A percentile compares a stretch with the other conserved stretches of the same genome.
These are phyloP conservation scores for Byssoonygena ceratinophila DNA, from an alignment of 2,329 filamentous ascomycete species.

Conservation along the genomic window DNA sequence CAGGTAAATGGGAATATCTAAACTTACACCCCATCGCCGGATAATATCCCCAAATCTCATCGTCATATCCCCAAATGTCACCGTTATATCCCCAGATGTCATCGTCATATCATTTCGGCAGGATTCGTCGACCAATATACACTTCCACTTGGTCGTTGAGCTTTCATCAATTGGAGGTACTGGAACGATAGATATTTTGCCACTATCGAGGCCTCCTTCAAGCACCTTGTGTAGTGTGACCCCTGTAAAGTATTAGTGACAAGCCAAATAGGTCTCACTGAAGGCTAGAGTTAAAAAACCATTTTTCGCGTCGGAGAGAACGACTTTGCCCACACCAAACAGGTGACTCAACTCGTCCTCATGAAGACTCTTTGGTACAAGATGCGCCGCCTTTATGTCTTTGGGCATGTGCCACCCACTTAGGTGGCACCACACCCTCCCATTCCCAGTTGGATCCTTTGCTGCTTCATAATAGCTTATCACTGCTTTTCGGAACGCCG, in stretches of 20 bases:
- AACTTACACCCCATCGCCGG: conserved; percentile 7
- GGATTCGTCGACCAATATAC: conserved; percentile 14
- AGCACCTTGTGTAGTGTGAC: conserved; percentile 12
- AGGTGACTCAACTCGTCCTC: conserved; percentile 16
- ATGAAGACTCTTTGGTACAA: conserved; percentile 17
- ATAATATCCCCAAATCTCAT: conserved; percentile 1
- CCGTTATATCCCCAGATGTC: conserved; percentile 3
- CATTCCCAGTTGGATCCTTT: not conserved
- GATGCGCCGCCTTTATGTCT: conserved; percentile 16
- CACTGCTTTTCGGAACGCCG: not conserved
- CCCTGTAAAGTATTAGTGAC: conserved; percentile 5
- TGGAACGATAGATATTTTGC: conserved; percentile 17
- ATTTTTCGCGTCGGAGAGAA: conserved; percentile 16
- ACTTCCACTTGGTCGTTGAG: conserved; percentile 13
- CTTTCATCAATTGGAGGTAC: conserved; percentile 5
- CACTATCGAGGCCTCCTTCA: conserved; percentile 14
- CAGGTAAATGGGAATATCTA: not conserved
- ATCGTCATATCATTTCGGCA: not conserved
- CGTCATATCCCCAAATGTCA: conserved; percentile 4
- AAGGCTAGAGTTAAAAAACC: not conserved
- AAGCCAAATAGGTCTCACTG: not conserved
- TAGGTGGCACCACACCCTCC: conserved; percentile 11
- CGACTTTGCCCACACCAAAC: conserved; percentile 16
- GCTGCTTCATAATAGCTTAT: conserved; percentile 2
- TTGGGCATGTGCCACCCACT: conserved; percentile 3